These are phyloP conservation scores for Ascochyta viciae-villosae DNA, from an alignment of 2,329 filamentous ascomycete genomes.

Conservation along the genomic window DNA sequence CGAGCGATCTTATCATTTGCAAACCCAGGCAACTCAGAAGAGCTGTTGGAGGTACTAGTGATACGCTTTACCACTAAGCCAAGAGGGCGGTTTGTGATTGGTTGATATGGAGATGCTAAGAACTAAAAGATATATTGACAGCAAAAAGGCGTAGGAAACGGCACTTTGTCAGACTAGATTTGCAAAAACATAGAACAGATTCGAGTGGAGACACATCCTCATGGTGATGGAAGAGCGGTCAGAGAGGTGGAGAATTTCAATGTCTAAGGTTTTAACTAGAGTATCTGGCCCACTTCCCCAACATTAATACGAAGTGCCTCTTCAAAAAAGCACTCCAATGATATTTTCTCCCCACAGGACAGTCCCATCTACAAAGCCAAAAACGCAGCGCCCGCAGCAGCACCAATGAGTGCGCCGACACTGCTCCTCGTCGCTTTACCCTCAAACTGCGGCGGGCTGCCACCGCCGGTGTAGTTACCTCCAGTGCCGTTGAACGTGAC, in stretches of 20 bases:
- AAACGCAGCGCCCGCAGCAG: conserved; percentile 2
- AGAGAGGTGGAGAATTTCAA: neutral
- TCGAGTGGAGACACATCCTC: neutral
- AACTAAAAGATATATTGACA: neutral
- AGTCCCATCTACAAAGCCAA: conserved; percentile 1
- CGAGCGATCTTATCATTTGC: conserved; percentile 20
- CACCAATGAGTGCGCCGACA: conserved; percentile 10
- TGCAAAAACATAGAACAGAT: too few species aligned
- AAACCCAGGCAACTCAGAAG: neutral
- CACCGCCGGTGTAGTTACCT: conserved; percentile 6
- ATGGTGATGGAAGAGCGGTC: neutral
- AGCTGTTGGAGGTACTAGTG: conserved; percentile 4
- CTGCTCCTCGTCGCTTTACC: conserved; percentile 4
- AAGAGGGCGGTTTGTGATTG: conserved; percentile 19
- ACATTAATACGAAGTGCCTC: neutral
- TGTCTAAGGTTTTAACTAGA: neutral
- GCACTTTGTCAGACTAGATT: too few species aligned
- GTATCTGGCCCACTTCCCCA: neutral
- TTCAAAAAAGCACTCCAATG: neutral
- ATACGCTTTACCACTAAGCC: conserved; percentile 24
- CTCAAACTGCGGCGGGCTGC: conserved; percentile 18
- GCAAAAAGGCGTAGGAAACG: neutral
- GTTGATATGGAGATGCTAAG: neutral
- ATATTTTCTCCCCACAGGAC: too few species aligned
- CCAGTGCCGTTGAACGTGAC: conserved; percentile 17